phyloP scores from a whole-genome alignment of 2,329 filamentous ascomycete genomes.

The Plenodomus lindquistii region DNA sequence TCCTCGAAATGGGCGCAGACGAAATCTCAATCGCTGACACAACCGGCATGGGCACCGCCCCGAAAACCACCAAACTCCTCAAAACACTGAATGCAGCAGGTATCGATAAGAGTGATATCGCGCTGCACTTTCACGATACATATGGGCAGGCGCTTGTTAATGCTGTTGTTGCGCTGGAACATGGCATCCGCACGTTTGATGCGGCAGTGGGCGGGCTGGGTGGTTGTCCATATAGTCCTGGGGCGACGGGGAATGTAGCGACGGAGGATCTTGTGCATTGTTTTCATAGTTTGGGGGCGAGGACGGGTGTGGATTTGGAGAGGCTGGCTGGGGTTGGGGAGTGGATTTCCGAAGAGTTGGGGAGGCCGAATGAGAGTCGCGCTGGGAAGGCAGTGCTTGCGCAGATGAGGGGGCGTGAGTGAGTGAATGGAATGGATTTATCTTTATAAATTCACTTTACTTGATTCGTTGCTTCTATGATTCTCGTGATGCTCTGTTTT shows the following conservation, averaged over 20 bases:
- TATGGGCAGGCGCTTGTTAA: conserved; percentile 87
- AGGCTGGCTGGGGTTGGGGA: conserved; percentile 42
- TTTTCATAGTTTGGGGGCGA: conserved; percentile 72
- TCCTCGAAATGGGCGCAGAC: conserved; percentile 86
- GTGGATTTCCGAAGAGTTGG: conserved; percentile 45
- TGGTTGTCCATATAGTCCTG: conserved; percentile 83
- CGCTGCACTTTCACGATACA: conserved; percentile 88
- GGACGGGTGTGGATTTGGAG: conserved; percentile 65
- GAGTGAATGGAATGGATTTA: too few species aligned
- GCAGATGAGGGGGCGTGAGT: conserved; percentile 15
- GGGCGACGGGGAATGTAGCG: conserved; percentile 83
- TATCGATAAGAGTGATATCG: conserved; percentile 70
- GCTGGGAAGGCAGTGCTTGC: conserved; percentile 46
- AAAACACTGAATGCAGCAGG: conserved; percentile 68
- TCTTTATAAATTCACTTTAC: too few species aligned
- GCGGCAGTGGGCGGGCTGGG: conserved; percentile 78
- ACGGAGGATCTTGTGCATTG: conserved; percentile 83
- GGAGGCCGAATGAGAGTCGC: conserved; percentile 42
- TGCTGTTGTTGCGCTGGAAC: conserved; percentile 73
- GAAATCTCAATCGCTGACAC: conserved; percentile 91
- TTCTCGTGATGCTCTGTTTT: too few species aligned
- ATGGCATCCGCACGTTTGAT: conserved; percentile 79
- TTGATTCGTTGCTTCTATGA: too few species aligned
- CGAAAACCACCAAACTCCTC: conserved; percentile 67
- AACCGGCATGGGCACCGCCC: conserved; percentile 86